Evolutionary conservation across 2,329 filamentous ascomycete species (phyloP).

Genomic region (Pseudofabraea citricarpa): DNA sequence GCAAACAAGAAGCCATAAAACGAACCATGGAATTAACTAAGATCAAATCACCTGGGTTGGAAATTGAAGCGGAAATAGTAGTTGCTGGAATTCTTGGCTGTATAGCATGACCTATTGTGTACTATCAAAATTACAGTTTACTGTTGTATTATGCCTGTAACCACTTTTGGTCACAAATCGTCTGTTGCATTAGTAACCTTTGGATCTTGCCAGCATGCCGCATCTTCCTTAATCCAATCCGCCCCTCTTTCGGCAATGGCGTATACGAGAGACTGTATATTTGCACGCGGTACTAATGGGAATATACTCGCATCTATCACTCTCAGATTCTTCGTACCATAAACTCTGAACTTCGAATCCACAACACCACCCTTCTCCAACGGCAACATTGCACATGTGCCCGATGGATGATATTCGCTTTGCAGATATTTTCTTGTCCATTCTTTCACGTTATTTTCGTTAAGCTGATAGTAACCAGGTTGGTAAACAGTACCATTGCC

Average conservation of each 20-base stretch:
- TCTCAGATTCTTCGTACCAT: slow-evolving; percentile 10
- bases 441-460: slow-evolving; percentile 14
- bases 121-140: too few species aligned
- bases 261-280: slow-evolving; percentile 15
- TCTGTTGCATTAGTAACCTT: too few species aligned
- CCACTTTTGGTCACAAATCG: too few species aligned
- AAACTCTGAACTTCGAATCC: slow-evolving; percentile 8
- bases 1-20: background rate
- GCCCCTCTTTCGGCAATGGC: slow-evolving; percentile 19
- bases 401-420: slow-evolving; percentile 5
- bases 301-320: slow-evolving; percentile 20
- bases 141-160: too few species aligned
- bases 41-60: background rate
- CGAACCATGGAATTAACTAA: background rate
- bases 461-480: slow-evolving; percentile 32
- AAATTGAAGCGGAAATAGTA: background rate
- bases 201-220: too few species aligned
- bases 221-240: slow-evolving; percentile 9
- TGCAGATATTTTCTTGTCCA: background rate
- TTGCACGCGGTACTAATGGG: slow-evolving; percentile 11
- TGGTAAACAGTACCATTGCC: slow-evolving; percentile 28
- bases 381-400: slow-evolving; percentile 11
- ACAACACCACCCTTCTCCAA: slow-evolving; percentile 8
- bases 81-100: background rate
- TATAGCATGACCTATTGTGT: too few species aligned